Conservation (phyloP, 345 rosid genomes). For the Citrus australasica region DNA sequence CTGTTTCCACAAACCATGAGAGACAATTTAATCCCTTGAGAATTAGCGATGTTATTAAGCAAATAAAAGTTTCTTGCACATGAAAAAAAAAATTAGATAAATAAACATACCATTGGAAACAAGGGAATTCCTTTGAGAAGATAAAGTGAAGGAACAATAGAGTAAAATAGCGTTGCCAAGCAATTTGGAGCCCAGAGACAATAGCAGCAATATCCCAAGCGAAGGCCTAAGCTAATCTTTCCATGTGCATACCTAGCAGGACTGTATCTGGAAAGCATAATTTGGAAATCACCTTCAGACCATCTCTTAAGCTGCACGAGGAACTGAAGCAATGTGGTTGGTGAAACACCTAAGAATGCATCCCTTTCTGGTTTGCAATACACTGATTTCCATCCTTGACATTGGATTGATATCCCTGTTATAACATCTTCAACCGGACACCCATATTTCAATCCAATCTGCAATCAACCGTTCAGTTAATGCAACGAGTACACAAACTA, state of each 20-base stretch:
- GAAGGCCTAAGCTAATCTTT: constrained; percentile 46
- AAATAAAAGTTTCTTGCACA: neutral
- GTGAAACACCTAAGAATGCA: constrained; percentile 61
- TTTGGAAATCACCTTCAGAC: constrained; percentile 77
- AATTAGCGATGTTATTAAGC: neutral
- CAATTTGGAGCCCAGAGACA: constrained; percentile 48
- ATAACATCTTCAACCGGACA: constrained; percentile 75
- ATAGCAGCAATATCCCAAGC: constrained; percentile 40
- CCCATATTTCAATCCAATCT: constrained; percentile 80
- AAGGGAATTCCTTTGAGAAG: constrained; percentile 33
- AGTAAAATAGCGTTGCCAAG: constrained; percentile 25
- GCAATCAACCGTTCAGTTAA: constrained; percentile 15
- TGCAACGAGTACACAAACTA: neutral
- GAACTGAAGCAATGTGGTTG: constrained; percentile 51
- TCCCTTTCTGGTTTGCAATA: constrained; percentile 45
- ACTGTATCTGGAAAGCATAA: constrained; percentile 51
- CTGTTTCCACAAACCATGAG: constrained; percentile 1
- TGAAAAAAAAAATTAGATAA: neutral
- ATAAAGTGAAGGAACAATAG: constrained; percentile 28
- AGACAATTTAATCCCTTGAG: neutral
- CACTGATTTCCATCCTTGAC: constrained; percentile 71
- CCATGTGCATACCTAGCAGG: constrained; percentile 54
- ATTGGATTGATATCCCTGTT: constrained; percentile 67
- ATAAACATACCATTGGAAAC: constrained; percentile 33
- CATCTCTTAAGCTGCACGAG: constrained; percentile 76